These are phyloP conservation scores for Boletus smithii DNA, from an alignment of 1,284 basidiomycete species.

Conservation along the genomic window DNA sequence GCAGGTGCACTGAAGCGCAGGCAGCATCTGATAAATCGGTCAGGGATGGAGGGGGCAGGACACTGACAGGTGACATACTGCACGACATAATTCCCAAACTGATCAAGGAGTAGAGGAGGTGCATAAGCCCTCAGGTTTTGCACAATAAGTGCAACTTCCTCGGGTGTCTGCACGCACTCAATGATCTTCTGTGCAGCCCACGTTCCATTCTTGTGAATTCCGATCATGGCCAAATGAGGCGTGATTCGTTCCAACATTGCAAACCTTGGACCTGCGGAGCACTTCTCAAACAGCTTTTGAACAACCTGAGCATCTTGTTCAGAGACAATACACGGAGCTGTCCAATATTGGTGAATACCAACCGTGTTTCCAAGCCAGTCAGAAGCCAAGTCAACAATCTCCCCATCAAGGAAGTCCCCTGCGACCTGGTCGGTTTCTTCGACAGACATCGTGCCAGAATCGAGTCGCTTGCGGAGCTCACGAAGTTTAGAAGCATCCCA, in stretches of 20 bases:
- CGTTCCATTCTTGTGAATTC: constrained; percentile 99
- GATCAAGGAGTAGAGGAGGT: constrained; percentile 91
- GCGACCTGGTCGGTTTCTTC: constrained; percentile 91
- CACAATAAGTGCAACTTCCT: constrained; percentile 83
- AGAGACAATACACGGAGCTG: constrained; percentile 12
- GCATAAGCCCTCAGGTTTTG: constrained; percentile 88
- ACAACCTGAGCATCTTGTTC: constrained; percentile 55
- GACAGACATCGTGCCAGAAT: constrained; percentile 75
- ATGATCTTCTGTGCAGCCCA: constrained; percentile 99
- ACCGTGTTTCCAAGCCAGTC: constrained; percentile 99
- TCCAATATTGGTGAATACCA: constrained; percentile 29
- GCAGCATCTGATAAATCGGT: constrained; percentile 61
- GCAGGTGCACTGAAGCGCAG: constrained; percentile 86
- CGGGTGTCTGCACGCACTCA: constrained; percentile 87
- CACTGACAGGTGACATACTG: constrained; percentile 55
- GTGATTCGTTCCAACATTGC: constrained; percentile 92
- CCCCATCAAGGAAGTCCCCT: constrained; percentile 84
- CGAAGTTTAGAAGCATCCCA: constrained; percentile 95
- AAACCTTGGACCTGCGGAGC: constrained; percentile 73
- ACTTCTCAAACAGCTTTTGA: constrained; percentile 95
- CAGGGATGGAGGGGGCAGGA: not conserved
- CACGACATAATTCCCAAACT: constrained; percentile 98
- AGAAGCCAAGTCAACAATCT: constrained; percentile 91
- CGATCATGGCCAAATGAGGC: constrained; percentile 95
- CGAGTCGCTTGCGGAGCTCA: constrained; percentile 85